These are phyloP conservation scores for Trichosphaerium sp. DNA, from an alignment of 78 protist genomes.

Conservation along the genomic window DNA sequence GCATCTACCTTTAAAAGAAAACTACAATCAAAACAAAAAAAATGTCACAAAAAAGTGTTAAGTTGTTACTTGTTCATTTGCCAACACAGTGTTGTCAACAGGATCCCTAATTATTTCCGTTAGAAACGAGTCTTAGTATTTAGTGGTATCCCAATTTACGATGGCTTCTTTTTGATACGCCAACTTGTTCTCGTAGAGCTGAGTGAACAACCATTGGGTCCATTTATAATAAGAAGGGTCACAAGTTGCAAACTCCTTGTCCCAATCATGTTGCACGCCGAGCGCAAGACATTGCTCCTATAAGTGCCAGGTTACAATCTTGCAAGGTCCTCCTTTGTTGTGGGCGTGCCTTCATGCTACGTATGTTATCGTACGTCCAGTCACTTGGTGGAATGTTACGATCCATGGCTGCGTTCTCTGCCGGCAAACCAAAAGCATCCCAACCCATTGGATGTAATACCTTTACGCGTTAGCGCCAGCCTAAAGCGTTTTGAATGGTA, in stretches of 20 bases:
- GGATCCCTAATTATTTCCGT: too few relatives aligned
- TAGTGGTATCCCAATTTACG: slow-evolving; percentile 88
- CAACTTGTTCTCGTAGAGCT: slow-evolving; percentile 47
- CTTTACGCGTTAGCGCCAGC: neutral
- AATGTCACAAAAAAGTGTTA: neutral
- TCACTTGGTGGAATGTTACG: slow-evolving; percentile 42
- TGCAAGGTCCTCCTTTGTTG: too few relatives aligned
- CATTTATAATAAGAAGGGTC: slow-evolving; percentile 65
- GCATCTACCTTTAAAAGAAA: slow-evolving; percentile 39
- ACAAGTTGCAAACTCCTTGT: slow-evolving; percentile 69
- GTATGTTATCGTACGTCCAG: slow-evolving; percentile 72
- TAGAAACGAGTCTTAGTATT: too few relatives aligned
- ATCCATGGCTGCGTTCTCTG: slow-evolving; percentile 82
- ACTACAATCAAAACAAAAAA: neutral
- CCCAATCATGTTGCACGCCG: too few relatives aligned
- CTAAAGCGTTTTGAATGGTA: too few relatives aligned
- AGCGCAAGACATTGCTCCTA: too few relatives aligned
- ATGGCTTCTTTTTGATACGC: slow-evolving; percentile 57
- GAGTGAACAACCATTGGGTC: slow-evolving; percentile 86
- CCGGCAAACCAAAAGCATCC: slow-evolving; percentile 87
- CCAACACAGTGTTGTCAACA: slow-evolving; percentile 78
- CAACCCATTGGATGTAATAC: slow-evolving; percentile 87
- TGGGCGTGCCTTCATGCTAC: slow-evolving; percentile 57
- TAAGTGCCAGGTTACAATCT: too few relatives aligned
- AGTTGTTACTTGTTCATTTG: slow-evolving; percentile 80